A percentile compares a stretch with the other conserved stretches of the same genome.
These are phyloP conservation scores for Podospora bellae-mahoneyi DNA, from an alignment of 495 filamentous ascomycete genomes.

Conservation along the genomic window DNA sequence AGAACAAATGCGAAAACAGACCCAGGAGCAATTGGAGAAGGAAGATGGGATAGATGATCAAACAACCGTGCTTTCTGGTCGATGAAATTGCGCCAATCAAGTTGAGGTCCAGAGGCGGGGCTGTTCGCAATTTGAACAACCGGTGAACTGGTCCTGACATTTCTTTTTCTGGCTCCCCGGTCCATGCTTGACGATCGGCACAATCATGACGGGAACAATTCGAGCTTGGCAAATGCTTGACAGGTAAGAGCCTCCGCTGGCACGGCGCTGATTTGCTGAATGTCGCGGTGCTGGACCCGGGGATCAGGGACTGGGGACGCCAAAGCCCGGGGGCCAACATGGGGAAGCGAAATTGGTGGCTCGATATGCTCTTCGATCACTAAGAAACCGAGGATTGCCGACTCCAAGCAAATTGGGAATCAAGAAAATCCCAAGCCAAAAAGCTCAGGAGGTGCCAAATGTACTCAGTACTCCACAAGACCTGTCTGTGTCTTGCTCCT, in stretches of 20 bases:
- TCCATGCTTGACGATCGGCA: not conserved
- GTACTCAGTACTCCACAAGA: not conserved
- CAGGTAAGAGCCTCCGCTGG: not conserved
- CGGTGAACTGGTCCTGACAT: not conserved
- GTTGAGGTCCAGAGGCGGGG: not conserved
- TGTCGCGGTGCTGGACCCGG: not conserved
- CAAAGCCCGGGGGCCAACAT: not conserved
- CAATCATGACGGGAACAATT: not conserved
- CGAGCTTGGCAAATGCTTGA: not conserved
- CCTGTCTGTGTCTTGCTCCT: too few species aligned
- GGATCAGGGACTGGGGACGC: not conserved
- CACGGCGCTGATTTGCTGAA: not conserved
- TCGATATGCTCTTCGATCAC: not conserved
- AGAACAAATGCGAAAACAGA: not conserved
- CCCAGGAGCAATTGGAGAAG: not conserved
- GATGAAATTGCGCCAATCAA: not conserved
- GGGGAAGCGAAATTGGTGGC: not conserved
- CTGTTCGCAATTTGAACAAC: not conserved
- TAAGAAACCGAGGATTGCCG: not conserved
- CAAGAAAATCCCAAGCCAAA: not conserved
- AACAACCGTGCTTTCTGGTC: not conserved
- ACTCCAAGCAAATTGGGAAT: not conserved
- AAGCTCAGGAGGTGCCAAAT: not conserved
- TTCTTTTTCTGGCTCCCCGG: not conserved
- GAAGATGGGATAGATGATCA: not conserved